These are phyloP conservation scores for Arachnopeziza araneosa DNA, from an alignment of 2,329 filamentous ascomycete genomes.

Conservation along the genomic window DNA sequence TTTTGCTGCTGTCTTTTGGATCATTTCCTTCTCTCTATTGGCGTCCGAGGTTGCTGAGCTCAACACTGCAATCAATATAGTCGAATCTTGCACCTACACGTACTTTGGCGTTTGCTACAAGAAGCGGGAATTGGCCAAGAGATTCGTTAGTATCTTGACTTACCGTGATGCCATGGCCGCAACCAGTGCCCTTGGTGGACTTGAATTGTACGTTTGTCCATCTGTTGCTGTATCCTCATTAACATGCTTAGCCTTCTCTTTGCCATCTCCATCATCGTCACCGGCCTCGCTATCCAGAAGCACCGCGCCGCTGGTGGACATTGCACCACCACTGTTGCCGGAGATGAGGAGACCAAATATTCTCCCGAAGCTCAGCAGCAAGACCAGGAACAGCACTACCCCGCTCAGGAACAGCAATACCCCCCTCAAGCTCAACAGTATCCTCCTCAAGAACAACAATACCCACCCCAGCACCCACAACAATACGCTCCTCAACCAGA, in stretches of 20 bases:
- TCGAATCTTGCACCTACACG: constrained; percentile 1
- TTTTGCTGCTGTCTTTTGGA: constrained; percentile 48
- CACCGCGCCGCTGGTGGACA: constrained; percentile 16
- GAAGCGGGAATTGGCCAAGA: constrained; percentile 8
- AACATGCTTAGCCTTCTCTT: constrained; percentile 14
- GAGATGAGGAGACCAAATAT: neutral
- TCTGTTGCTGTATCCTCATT: neutral
- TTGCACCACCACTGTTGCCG: neutral
- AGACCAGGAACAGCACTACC: neutral
- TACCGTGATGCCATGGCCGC: constrained; percentile 18
- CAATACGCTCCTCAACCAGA: neutral
- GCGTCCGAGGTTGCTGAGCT: constrained; percentile 13
- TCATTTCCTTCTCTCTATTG: constrained; percentile 25
- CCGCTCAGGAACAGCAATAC: neutral
- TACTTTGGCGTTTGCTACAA: constrained; percentile 11
- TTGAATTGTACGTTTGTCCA: constrained; percentile 16
- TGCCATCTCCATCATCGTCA: constrained; percentile 11
- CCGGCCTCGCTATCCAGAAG: constrained; percentile 9
- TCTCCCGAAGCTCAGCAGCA: neutral
- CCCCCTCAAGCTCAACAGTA: neutral
- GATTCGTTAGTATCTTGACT: constrained; percentile 6
- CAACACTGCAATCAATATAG: neutral
- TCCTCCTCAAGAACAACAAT: neutral
- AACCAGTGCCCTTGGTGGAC: constrained; percentile 13
- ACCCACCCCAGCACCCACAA: neutral